These are phyloP conservation scores for Cryphonectria japonica DNA, from an alignment of 2,329 filamentous ascomycete genomes.

Conservation along the genomic window DNA sequence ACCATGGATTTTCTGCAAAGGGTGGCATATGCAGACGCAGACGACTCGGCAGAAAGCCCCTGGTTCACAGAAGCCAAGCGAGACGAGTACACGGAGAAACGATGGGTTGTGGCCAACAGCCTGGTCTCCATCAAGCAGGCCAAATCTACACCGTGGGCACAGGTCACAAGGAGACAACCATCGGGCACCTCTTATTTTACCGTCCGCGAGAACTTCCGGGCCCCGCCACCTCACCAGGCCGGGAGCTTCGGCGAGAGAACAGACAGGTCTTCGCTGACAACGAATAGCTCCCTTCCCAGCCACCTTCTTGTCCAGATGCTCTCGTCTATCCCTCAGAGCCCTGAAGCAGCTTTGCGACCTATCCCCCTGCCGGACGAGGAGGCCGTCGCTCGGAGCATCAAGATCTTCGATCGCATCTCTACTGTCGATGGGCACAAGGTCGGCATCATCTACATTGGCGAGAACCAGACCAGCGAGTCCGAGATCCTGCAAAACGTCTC, in stretches of 20 bases:
- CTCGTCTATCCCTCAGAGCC: conserved; percentile 62
- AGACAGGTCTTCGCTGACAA: conserved; percentile 55
- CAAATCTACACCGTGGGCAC: conserved; percentile 66
- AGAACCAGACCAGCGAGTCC: conserved; percentile 78
- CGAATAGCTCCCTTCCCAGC: conserved; percentile 70
- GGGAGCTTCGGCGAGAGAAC: conserved; percentile 51
- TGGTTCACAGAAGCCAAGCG: conserved; percentile 68
- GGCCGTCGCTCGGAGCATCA: conserved; percentile 72
- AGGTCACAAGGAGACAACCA: conserved; percentile 72
- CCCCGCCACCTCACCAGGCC: conserved; percentile 61
- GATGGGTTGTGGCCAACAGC: conserved; percentile 75
- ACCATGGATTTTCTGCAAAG: conserved; percentile 95
- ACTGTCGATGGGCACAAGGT: conserved; percentile 95
- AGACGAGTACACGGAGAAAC: conserved; percentile 67
- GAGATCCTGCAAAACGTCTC: conserved; percentile 87
- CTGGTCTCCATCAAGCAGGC: conserved; percentile 76
- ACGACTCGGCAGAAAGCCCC: conserved; percentile 71
- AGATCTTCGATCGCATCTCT: conserved; percentile 81
- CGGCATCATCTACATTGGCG: conserved; percentile 89
- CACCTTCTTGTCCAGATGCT: conserved; percentile 73
- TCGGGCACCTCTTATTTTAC: conserved; percentile 67
- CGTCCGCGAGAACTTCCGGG: conserved; percentile 62
- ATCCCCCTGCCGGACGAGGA: conserved; percentile 76
- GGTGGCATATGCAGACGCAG: conserved; percentile 81
- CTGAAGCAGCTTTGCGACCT: conserved; percentile 64